Percentiles rank a stretch among this genome's conserved stretches.
phyloP scores from a whole-genome alignment of 2,329 filamentous ascomycete genomes.

The Penicillium sp. region DNA sequence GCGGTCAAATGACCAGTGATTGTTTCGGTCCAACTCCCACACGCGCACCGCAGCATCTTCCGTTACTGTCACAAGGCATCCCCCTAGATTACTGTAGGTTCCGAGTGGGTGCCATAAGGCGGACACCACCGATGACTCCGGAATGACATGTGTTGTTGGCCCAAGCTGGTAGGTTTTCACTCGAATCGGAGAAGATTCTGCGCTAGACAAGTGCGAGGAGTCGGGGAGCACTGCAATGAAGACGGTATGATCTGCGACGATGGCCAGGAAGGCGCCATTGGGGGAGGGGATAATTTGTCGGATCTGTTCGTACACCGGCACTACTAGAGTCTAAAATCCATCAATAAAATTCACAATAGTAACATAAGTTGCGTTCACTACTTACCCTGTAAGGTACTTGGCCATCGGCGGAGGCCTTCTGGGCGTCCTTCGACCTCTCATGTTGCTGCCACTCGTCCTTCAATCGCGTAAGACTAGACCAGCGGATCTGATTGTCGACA shows the following conservation, averaged over 20 bases:
- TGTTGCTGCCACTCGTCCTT: conserved; percentile 65
- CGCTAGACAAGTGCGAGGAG: conserved; percentile 72
- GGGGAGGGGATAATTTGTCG: conserved; percentile 85
- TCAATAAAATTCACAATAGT: conserved; percentile 10
- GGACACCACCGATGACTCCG: conserved; percentile 78
- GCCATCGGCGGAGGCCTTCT: conserved; percentile 41
- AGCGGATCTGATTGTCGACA: conserved; percentile 86
- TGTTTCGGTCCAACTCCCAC: conserved; percentile 85
- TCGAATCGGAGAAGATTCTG: conserved; percentile 72
- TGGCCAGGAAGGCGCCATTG: conserved; percentile 78
- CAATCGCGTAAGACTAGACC: conserved; percentile 81
- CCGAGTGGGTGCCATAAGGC: conserved; percentile 93
- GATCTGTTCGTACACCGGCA: conserved; percentile 80
- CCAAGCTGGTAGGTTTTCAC: conserved; percentile 90
- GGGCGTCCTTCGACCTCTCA: conserved; percentile 38
- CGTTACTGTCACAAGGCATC: conserved; percentile 85
- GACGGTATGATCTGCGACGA: conserved; percentile 84
- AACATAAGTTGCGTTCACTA: background rate
- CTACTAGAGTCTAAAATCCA: conserved; percentile 68
- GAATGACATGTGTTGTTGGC: conserved; percentile 87
- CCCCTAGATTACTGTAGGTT: conserved; percentile 65
- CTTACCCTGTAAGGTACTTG: conserved; percentile 36
- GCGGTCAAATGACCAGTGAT: conserved; percentile 85
- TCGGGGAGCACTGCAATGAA: conserved; percentile 88
- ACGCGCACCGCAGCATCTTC: conserved; percentile 84